Evolutionary conservation across 371 early-diverging fungal species (phyloP).

Genomic region (Mucor plumbeus): DNA sequence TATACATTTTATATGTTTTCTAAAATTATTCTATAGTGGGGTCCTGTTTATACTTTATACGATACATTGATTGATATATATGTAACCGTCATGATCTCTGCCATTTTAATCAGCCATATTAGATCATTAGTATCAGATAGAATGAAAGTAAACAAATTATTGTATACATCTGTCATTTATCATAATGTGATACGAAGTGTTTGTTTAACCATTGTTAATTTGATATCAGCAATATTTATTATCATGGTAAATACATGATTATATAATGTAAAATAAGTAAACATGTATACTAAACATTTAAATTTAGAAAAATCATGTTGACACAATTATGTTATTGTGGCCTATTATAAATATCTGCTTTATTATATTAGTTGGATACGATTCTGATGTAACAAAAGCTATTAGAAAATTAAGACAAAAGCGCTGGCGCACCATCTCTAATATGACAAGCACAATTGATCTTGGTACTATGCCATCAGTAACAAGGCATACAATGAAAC

Average conservation of each 20-base stretch:
- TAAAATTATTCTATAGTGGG: slow-evolving; percentile 35
- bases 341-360: slow-evolving; percentile 43
- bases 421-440: slow-evolving; percentile 17
- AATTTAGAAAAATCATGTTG: slow-evolving; percentile 15
- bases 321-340: slow-evolving; percentile 43
- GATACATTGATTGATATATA: slow-evolving; percentile 50
- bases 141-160: slow-evolving; percentile 28
- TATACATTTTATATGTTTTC: background rate
- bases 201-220: slow-evolving; percentile 38
- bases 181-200: slow-evolving; percentile 43
- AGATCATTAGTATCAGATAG: slow-evolving; percentile 26
- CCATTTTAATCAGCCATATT: slow-evolving; percentile 40
- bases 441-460: slow-evolving; percentile 23
- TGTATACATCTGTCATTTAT: slow-evolving; percentile 41
- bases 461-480: background rate
- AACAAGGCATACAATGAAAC: background rate
- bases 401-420: slow-evolving; percentile 30
- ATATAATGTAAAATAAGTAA: background rate
- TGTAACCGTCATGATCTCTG: slow-evolving; percentile 40
- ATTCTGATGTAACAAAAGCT: slow-evolving; percentile 42
- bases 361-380: slow-evolving; percentile 47
- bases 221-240: slow-evolving; percentile 42
- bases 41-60: slow-evolving; percentile 47
- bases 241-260: slow-evolving; percentile 30
- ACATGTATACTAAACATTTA: background rate